These are phyloP conservation scores for Apocynum venetum DNA, from an alignment of 257 asterid species.

Conservation along the genomic window DNA sequence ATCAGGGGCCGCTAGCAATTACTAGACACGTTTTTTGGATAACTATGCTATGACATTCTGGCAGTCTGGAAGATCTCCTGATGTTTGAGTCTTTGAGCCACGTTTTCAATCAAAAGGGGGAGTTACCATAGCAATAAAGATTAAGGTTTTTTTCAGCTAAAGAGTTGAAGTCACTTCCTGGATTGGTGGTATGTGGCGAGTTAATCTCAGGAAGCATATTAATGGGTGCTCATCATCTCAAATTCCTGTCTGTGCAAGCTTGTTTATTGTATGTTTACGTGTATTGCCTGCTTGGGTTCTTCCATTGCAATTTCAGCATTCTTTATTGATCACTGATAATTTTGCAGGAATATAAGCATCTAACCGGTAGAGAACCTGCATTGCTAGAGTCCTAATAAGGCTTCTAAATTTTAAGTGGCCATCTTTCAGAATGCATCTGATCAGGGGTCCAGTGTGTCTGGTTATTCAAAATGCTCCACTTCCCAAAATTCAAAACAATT, in stretches of 20 bases:
- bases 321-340: background rate
- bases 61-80: background rate
- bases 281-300: background rate
- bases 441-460: too few species aligned
- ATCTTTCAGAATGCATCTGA: too few species aligned
- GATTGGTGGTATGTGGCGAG: background rate
- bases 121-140: background rate
- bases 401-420: background rate
- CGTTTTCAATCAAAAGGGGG: background rate
- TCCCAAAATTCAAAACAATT: too few species aligned
- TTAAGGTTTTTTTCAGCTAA: background rate
- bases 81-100: background rate
- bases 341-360: background rate
- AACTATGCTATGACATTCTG: background rate
- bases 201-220: background rate
- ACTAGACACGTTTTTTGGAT: background rate
- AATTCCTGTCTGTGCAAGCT: background rate
- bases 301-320: background rate
- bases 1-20: background rate
- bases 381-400: background rate
- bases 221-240: background rate
- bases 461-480: too few species aligned
- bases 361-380: background rate
- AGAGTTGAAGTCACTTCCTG: background rate
- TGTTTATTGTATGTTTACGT: background rate